A percentile compares a stretch with the other conserved stretches of the same genome.
phyloP scores from a whole-genome alignment of 2,329 filamentous ascomycete genomes.

The Nemania diffusa region DNA sequence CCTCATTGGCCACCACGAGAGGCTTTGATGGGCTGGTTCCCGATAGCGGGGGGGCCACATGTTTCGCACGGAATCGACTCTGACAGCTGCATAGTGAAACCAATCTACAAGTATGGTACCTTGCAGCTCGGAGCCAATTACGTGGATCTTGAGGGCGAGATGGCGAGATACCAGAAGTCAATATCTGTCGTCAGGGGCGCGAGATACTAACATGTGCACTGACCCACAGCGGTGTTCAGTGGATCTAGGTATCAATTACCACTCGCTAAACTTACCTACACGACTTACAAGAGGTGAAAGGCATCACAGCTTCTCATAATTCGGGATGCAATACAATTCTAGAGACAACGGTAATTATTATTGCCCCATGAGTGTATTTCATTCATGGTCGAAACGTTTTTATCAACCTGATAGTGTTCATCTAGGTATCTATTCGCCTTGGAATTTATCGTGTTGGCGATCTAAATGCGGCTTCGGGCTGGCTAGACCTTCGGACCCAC shows the following conservation, averaged over 20 bases:
- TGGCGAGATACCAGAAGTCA: constrained; percentile 17
- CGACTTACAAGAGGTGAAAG: no score
- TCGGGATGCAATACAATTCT: neutral
- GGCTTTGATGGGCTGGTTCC: constrained; percentile 2
- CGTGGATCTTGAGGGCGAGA: constrained; percentile 23
- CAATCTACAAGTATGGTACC: constrained; percentile 3
- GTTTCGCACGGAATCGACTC: neutral
- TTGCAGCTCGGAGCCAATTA: constrained; percentile 24
- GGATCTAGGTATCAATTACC: neutral
- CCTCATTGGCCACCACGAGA: constrained; percentile 4
- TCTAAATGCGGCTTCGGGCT: constrained; percentile 4
- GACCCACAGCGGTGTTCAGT: neutral
- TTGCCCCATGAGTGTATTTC: neutral
- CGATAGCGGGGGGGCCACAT: constrained; percentile 11
- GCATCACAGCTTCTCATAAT: neutral
- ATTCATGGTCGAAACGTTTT: no score
- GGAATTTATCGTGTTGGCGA: constrained; percentile 4
- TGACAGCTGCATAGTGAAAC: neutral
- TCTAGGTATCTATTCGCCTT: neutral
- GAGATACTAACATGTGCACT: neutral
- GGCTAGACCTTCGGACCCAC: constrained; percentile 20
- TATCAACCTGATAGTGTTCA: neutral
- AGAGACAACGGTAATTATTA: neutral
- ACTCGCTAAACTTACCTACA: no score
- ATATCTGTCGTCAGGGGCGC: neutral